These are phyloP conservation scores for Uromyces viciae-fabae DNA, from an alignment of 1,284 basidiomycete species.

Conservation along the genomic window DNA sequence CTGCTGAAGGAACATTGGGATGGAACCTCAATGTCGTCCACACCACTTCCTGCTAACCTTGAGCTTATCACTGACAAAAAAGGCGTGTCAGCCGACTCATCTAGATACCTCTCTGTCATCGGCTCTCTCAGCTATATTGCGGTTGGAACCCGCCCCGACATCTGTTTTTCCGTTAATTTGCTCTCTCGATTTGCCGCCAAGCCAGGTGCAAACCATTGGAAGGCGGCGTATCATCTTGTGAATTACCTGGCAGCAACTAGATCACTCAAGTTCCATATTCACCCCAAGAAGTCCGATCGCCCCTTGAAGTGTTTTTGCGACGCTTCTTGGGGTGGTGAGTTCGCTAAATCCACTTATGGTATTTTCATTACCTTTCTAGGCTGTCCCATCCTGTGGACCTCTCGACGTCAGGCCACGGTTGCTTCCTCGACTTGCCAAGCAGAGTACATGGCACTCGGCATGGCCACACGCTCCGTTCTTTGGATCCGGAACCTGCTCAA, in stretches of 20 bases:
- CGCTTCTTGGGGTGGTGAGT: slow-evolving; percentile 15
- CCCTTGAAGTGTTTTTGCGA: not conserved
- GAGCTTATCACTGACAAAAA: not conserved
- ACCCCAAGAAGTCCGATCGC: too few species aligned
- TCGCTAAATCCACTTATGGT: not conserved
- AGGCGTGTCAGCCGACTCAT: not conserved
- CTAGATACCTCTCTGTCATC: not conserved
- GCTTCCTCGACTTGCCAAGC: slow-evolving; percentile 18
- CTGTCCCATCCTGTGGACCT: not conserved
- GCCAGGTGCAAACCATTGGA: too few species aligned
- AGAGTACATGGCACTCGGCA: slow-evolving; percentile 30
- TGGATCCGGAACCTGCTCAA: too few species aligned
- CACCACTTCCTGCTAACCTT: too few species aligned
- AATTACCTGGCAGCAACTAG: too few species aligned
- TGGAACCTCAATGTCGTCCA: not conserved
- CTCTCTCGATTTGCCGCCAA: too few species aligned
- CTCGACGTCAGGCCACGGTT: not conserved
- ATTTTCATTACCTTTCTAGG: not conserved
- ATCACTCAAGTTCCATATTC: too few species aligned
- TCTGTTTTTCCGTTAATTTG: too few species aligned
- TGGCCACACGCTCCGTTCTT: too few species aligned
- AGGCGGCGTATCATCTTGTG: too few species aligned
- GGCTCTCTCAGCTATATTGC: too few species aligned
- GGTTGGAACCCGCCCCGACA: too few species aligned
- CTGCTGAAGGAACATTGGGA: not conserved